A percentile compares a stretch with the other conserved stretches of the same genome.
These are phyloP conservation scores for Alternaria gansuensis DNA, from an alignment of 2,329 filamentous ascomycete genomes.

Conservation along the genomic window DNA sequence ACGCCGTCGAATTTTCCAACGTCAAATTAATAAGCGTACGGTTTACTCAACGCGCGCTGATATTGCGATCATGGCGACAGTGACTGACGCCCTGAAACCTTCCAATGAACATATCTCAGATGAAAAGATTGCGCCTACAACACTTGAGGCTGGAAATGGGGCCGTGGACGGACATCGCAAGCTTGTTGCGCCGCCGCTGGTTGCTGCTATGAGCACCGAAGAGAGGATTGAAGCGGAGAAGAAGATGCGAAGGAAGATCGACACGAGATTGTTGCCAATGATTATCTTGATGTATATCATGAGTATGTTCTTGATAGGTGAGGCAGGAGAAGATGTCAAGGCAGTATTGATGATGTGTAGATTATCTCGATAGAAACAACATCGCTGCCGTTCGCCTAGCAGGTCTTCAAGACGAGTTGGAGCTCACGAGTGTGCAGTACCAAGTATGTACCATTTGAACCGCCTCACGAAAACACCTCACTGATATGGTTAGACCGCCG, in stretches of 20 bases:
- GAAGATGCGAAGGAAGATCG: slow-evolving; percentile 73
- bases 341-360: not conserved
- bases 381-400: slow-evolving; percentile 71
- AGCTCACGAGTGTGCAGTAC: slow-evolving; percentile 67
- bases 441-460: slow-evolving; percentile 59
- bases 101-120: slow-evolving; percentile 37
- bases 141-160: slow-evolving; percentile 28
- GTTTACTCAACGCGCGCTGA: not conserved
- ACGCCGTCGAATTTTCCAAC: not conserved
- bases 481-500: slow-evolving; percentile 34
- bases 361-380: slow-evolving; percentile 66
- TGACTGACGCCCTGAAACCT: slow-evolving; percentile 34
- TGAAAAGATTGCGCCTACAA: slow-evolving; percentile 18
- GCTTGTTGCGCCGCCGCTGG: slow-evolving; percentile 45
- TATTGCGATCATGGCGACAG: slow-evolving; percentile 29
- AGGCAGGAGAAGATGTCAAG: not conserved
- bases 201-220: slow-evolving; percentile 59
- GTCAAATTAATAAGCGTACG: not conserved
- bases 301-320: slow-evolving; percentile 67
- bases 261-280: slow-evolving; percentile 72
- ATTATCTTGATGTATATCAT: slow-evolving; percentile 79
- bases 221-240: slow-evolving; percentile 65
- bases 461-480: not conserved
- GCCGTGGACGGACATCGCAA: slow-evolving; percentile 26
- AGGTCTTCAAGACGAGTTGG: slow-evolving; percentile 69